Evolutionary conservation across 2,329 filamentous ascomycete genomes (phyloP).

Genomic region (Neofusicoccum laricinum): DNA sequence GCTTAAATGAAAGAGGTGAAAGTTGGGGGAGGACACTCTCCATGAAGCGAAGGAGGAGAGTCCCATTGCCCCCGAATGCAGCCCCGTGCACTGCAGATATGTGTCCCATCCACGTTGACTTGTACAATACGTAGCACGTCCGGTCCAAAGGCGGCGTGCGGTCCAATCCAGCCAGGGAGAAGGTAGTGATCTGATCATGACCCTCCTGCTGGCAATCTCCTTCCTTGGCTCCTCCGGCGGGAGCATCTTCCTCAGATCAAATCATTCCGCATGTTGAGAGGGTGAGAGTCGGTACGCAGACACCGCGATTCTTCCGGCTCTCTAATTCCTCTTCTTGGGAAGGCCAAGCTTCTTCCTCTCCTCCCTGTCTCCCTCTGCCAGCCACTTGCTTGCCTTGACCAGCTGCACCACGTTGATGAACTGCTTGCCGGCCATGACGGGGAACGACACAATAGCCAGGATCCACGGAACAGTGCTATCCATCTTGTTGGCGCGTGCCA

Average conservation of each 20-base stretch:
- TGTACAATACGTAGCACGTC: background rate
- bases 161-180: background rate
- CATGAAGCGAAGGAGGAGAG: background rate
- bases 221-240: background rate
- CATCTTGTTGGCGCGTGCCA: conserved; percentile 85
- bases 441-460: conserved; percentile 74
- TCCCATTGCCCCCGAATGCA: background rate
- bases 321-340: conserved; percentile 34
- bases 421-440: conserved; percentile 89
- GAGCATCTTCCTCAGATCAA: background rate
- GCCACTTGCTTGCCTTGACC: conserved; percentile 85
- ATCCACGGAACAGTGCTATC: conserved; percentile 67
- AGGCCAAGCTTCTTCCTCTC: conserved; percentile 50
- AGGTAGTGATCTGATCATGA: background rate
- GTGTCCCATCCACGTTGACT: background rate
- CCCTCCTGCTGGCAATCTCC: background rate
- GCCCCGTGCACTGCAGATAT: background rate
- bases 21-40: no score
- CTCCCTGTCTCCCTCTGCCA: conserved; percentile 84
- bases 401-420: conserved; percentile 92
- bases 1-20: background rate
- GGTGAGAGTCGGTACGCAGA: background rate
- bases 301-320: background rate
- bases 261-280: background rate
- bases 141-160: background rate